Percentiles rank a stretch among this genome's conserved stretches.
phyloP scores from a whole-genome alignment of 2,329 filamentous ascomycete genomes.

The Alternaria brassicae region DNA sequence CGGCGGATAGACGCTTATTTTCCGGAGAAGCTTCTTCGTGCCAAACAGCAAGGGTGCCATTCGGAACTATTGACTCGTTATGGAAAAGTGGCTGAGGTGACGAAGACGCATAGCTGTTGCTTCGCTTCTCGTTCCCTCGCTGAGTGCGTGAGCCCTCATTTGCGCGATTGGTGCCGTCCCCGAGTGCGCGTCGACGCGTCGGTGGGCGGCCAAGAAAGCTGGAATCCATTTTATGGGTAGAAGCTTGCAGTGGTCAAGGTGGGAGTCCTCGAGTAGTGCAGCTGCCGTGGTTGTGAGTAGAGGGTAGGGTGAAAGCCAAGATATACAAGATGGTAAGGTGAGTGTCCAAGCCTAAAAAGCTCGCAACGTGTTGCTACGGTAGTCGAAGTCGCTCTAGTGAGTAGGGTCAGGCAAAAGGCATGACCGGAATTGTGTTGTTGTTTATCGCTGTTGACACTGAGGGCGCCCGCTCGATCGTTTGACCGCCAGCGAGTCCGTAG shows the following conservation, averaged over 20 bases:
- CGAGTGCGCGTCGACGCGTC: slow-evolving; percentile 42
- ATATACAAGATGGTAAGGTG: slow-evolving; percentile 37
- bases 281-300: slow-evolving; percentile 16
- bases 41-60: slow-evolving; percentile 53
- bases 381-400: slow-evolving; percentile 21
- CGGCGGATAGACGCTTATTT: slow-evolving; percentile 62
- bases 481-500: slow-evolving; percentile 25
- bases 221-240: slow-evolving; percentile 39
- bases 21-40: slow-evolving; percentile 50
- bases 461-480: slow-evolving; percentile 17
- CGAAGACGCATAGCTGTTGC: slow-evolving; percentile 23
- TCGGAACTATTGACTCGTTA: slow-evolving; percentile 55
- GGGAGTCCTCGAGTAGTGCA: slow-evolving; percentile 12
- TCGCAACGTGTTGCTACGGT: slow-evolving; percentile 21
- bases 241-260: slow-evolving; percentile 16
- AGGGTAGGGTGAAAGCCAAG: slow-evolving; percentile 24
- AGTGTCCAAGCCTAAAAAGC: slow-evolving; percentile 25
- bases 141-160: slow-evolving; percentile 37
- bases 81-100: slow-evolving; percentile 46
- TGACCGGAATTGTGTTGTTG: slow-evolving; percentile 26
- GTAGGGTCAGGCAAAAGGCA: slow-evolving; percentile 21
- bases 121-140: slow-evolving; percentile 30
- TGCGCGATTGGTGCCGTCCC: slow-evolving; percentile 43
- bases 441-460: slow-evolving; percentile 35
- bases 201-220: slow-evolving; percentile 39